Conservation (phyloP, 169 alveolate species). For the Eimeria acervulina region DNA sequence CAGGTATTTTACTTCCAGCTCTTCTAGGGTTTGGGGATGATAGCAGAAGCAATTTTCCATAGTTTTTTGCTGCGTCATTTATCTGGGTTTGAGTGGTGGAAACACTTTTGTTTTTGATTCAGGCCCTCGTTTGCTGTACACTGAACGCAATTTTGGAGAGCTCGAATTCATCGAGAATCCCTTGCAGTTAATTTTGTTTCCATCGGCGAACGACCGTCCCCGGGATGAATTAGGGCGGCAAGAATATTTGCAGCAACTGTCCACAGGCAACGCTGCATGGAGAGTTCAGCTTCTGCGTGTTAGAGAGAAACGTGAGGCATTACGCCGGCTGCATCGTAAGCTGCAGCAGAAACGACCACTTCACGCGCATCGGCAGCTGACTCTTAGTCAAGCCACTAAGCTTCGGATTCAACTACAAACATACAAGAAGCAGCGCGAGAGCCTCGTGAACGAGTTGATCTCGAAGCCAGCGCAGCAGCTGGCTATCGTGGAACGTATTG, state of each 20-base stretch:
- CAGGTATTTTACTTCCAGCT: slow-evolving; percentile 35
- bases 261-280: neutral
- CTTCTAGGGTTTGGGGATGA: neutral
- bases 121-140: slow-evolving; percentile 82
- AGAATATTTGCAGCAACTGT: neutral
- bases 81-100: neutral
- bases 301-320: slow-evolving; percentile 4
- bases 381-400: neutral
- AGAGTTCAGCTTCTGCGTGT: slow-evolving; percentile 56
- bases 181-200: slow-evolving; percentile 49
- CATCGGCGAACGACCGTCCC: neutral
- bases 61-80: neutral
- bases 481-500: slow-evolving; percentile 40
- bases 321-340: neutral
- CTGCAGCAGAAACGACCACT: slow-evolving; percentile 32
- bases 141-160: slow-evolving; percentile 79
- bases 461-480: slow-evolving; percentile 7
- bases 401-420: neutral
- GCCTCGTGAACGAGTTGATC: neutral
- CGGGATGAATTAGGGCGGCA: slow-evolving; percentile 1
- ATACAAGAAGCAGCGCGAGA: slow-evolving; percentile 58
- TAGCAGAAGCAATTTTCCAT: neutral
- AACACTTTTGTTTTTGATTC: neutral
- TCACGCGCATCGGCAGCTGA: slow-evolving; percentile 33
- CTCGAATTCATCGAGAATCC: slow-evolving; percentile 75